Evolutionary conservation across 176 grass and related monocot species (phyloP).

Genomic region (Coix lacrymajobi): DNA sequence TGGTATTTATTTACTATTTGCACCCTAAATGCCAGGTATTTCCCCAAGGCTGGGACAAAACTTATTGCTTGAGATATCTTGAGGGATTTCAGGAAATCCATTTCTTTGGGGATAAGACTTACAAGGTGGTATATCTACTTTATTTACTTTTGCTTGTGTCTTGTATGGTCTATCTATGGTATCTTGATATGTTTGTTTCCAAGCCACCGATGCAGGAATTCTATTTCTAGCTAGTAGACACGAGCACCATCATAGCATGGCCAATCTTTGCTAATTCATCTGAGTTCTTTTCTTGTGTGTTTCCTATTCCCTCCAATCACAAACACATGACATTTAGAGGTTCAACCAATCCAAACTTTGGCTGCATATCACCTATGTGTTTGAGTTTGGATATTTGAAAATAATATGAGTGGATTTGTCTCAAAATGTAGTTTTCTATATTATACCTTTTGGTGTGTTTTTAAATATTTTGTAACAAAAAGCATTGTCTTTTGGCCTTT

Average conservation of each 20-base stretch:
- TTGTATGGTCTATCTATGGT: not conserved
- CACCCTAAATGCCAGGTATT: constrained; percentile 51
- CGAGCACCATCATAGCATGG: not conserved
- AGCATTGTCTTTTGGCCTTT: too few relatives aligned
- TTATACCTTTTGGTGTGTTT: too few relatives aligned
- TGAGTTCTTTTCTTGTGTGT: not conserved
- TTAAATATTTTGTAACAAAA: too few relatives aligned
- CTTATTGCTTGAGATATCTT: constrained; percentile 86
- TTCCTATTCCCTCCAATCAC: not conserved
- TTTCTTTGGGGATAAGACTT: constrained; percentile 98
- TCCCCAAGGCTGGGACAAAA: constrained; percentile 92
- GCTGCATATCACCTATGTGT: not conserved
- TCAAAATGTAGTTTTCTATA: too few relatives aligned
- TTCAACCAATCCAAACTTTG: not conserved
- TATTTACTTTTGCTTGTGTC: not conserved
- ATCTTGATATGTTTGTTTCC: not conserved
- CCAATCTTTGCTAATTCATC: not conserved
- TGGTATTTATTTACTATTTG: constrained; percentile 21
- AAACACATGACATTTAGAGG: not conserved
- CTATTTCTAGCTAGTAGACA: not conserved
- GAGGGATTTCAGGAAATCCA: constrained; percentile 89
- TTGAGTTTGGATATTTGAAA: too few relatives aligned
- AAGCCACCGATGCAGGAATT: not conserved
- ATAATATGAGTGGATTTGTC: too few relatives aligned
- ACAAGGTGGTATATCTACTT: constrained; percentile 47